A percentile compares a stretch with the other conserved stretches of the same genome.
phyloP scores from a whole-genome alignment of 2,329 filamentous ascomycete genomes.

The Periglandula ipomoeae region DNA sequence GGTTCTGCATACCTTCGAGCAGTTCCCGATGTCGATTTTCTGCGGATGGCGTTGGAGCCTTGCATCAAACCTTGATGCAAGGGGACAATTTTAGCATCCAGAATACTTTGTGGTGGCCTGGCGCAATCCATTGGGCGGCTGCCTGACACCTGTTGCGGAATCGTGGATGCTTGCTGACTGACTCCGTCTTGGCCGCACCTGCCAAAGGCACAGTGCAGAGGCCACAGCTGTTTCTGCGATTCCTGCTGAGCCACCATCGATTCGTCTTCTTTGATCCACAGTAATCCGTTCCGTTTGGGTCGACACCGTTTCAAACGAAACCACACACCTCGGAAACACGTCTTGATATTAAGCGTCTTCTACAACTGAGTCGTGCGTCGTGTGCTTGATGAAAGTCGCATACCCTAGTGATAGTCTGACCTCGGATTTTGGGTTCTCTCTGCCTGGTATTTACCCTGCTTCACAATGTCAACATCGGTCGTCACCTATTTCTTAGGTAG shows the following conservation, averaged over 20 bases:
- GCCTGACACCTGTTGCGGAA: background rate
- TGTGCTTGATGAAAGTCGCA: no score
- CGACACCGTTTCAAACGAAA: background rate
- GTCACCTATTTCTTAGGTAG: no score
- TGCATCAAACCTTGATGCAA: background rate
- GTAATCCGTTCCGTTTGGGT: background rate
- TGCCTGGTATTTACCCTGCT: no score
- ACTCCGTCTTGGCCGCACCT: no score
- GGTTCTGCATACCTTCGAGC: no score
- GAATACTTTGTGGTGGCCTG: background rate
- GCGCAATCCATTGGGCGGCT: background rate
- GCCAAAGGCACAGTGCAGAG: no score
- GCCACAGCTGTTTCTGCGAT: no score
- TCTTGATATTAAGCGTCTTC: no score
- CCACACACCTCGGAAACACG: background rate
- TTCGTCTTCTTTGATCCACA: background rate
- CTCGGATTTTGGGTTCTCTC: no score
- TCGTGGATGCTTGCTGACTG: background rate
- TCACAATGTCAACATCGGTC: no score
- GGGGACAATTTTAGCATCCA: background rate
- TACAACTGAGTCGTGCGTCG: no score
- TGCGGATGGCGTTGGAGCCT: background rate
- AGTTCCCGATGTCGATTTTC: background rate
- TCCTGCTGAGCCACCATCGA: background rate
- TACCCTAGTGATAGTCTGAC: no score